Conservation (phyloP, 1,139 yeast genomes). For the Casaregolazyma lundiana region DNA sequence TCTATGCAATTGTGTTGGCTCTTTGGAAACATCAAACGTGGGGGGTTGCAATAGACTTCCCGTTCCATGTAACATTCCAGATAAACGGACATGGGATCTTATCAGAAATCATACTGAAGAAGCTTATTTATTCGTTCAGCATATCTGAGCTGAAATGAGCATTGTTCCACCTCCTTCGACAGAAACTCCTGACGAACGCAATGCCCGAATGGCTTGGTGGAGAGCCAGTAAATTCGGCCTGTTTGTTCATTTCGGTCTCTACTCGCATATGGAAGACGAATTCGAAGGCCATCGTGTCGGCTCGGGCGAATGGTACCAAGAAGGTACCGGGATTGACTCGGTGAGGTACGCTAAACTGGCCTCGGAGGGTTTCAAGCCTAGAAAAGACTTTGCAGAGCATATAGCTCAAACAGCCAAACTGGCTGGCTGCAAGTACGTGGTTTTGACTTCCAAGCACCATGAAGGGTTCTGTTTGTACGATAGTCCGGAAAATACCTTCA, state of each 20-base stretch:
- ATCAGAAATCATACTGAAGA: too few relatives aligned
- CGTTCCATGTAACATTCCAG: too few relatives aligned
- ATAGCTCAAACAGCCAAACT: slow-evolving; percentile 17
- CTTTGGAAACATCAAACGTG: too few relatives aligned
- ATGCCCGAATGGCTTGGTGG: slow-evolving; percentile 21
- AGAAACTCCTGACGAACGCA: too few relatives aligned
- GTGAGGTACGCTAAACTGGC: slow-evolving; percentile 13
- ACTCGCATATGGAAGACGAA: slow-evolving; percentile 16
- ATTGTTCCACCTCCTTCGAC: too few relatives aligned
- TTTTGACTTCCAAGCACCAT: slow-evolving; percentile 19
- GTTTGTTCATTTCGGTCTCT: slow-evolving; percentile 19
- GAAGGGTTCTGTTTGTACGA: slow-evolving; percentile 18
- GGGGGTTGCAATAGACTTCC: too few relatives aligned
- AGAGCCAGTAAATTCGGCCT: slow-evolving; percentile 16
- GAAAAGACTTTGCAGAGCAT: slow-evolving; percentile 8
- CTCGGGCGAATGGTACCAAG: slow-evolving; percentile 19
- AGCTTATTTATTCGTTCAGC: too few relatives aligned
- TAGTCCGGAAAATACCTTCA: slow-evolving; percentile 9
- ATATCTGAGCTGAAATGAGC: neutral
- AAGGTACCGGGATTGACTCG: slow-evolving; percentile 14
- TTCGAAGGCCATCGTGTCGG: slow-evolving; percentile 15
- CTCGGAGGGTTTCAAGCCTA: slow-evolving; percentile 11
- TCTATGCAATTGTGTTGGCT: too few relatives aligned
- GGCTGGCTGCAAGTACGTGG: slow-evolving; percentile 17
- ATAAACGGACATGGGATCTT: too few relatives aligned